Evolutionary conservation across 495 filamentous ascomycete species (phyloP).

Genomic region (Parachaetomium inaequale): DNA sequence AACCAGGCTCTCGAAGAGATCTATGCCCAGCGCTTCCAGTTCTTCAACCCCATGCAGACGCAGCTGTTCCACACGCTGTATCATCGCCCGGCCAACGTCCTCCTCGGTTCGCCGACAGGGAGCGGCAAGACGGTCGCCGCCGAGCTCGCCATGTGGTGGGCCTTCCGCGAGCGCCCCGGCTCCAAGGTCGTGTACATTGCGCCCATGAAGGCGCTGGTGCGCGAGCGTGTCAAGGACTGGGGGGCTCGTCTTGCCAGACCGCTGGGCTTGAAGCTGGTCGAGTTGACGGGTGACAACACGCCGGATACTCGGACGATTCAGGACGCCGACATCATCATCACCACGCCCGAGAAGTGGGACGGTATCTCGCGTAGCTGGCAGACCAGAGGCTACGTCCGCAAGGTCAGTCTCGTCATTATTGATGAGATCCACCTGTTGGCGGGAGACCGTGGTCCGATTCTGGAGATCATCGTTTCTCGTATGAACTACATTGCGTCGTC

Average conservation of each 20-base stretch:
- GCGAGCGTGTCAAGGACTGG: constrained; percentile 97
- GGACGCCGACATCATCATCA: constrained; percentile 96
- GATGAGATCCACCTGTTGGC: constrained; percentile 97
- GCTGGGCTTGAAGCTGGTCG: constrained; percentile 87
- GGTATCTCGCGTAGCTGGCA: constrained; percentile 99
- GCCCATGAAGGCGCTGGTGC: constrained; percentile 97
- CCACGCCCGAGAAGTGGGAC: constrained; percentile 99
- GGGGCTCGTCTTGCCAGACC: constrained; percentile 73
- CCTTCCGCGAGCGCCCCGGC: constrained; percentile 90
- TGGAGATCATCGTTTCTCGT: constrained; percentile 97
- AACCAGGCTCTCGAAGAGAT: constrained; percentile 84
- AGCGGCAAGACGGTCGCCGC: constrained; percentile 96
- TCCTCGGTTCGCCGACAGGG: constrained; percentile 95
- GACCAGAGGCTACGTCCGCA: constrained; percentile 88
- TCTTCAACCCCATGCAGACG: constrained; percentile 99
- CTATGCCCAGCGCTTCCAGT: constrained; percentile 83
- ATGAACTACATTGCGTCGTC: constrained; percentile 99
- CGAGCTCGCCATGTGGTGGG: constrained; percentile 99
- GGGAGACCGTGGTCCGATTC: constrained; percentile 91
- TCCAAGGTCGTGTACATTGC: constrained; percentile 99
- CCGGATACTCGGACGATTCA: constrained; percentile 92
- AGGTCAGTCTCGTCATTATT: constrained; percentile 95
- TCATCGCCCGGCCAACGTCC: constrained; percentile 83
- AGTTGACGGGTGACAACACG: constrained; percentile 97
- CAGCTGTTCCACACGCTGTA: constrained; percentile 96